phyloP scores from a whole-genome alignment of 768 basidiomycete species.

The Tephrocybe sp. region DNA sequence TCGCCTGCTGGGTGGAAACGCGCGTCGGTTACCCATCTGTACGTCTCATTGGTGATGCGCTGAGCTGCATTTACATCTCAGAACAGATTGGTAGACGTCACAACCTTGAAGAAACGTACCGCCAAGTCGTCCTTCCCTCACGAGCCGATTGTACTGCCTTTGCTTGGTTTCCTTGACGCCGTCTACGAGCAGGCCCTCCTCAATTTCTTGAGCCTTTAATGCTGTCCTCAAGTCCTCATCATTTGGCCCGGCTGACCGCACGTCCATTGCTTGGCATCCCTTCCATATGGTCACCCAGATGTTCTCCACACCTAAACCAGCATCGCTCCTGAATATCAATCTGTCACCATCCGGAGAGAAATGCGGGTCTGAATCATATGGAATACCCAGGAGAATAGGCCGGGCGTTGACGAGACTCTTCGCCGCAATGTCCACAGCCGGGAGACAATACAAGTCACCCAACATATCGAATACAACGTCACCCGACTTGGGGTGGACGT shows the following conservation, averaged over 20 bases:
- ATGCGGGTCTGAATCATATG: constrained; percentile 70
- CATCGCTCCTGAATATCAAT: constrained; percentile 73
- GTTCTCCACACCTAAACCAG: constrained; percentile 71
- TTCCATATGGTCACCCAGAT: constrained; percentile 71
- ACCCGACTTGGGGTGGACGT: constrained; percentile 68
- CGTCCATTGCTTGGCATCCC: constrained; percentile 62
- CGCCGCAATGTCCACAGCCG: constrained; percentile 35
- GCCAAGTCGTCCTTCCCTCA: constrained; percentile 54
- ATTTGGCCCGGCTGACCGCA: constrained; percentile 34
- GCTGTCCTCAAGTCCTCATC: constrained; percentile 34
- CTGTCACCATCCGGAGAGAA: constrained; percentile 68
- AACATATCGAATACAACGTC: constrained; percentile 77
- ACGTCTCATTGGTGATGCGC: constrained; percentile 73
- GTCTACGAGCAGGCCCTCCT: constrained; percentile 45
- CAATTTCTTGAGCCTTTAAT: constrained; percentile 34
- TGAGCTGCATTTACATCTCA: no score
- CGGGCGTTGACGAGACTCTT: constrained; percentile 40
- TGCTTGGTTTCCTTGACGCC: constrained; percentile 53
- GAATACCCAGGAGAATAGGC: constrained; percentile 63
- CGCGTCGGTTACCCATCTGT: constrained; percentile 67
- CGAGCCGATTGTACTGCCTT: constrained; percentile 47
- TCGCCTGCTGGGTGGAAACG: constrained; percentile 68
- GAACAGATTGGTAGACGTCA: no score
- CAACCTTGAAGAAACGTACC: no score
- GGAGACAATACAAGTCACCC: constrained; percentile 73